Percentiles rank a stretch among this genome's conserved stretches.
Conservation (phyloP, 2,329 filamentous ascomycete genomes). For the Colletotrichum agaves region DNA sequence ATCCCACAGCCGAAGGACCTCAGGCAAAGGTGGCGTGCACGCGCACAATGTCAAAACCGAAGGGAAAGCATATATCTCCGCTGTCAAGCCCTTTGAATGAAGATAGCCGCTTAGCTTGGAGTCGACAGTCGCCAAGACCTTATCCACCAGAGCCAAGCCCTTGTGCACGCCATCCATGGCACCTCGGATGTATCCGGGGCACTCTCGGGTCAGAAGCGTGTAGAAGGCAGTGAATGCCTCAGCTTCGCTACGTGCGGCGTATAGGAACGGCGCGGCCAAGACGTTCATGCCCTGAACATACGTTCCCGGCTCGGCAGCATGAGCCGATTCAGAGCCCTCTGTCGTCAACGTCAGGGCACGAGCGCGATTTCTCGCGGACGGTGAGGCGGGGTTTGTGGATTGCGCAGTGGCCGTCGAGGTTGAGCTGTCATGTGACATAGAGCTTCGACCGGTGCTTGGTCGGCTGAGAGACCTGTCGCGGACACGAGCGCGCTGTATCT, state of each 20-base stretch:
- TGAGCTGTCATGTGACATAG: conserved; percentile 44
- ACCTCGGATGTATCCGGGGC: conserved; percentile 91
- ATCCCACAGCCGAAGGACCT: conserved; percentile 95
- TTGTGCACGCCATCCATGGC: conserved; percentile 98
- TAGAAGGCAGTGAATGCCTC: conserved; percentile 95
- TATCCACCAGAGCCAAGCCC: conserved; percentile 90
- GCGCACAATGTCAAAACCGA: conserved; percentile 94
- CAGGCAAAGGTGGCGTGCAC: conserved; percentile 92
- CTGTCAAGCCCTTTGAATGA: conserved; percentile 85
- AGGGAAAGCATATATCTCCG: conserved; percentile 96
- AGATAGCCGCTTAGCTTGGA: conserved; percentile 87
- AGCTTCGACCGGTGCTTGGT: conserved; percentile 51
- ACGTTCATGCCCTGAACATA: conserved; percentile 99
- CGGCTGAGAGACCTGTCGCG: conserved; percentile 44
- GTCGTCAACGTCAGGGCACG: conserved; percentile 70
- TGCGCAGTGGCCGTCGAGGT: conserved; percentile 46
- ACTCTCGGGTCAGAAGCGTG: conserved; percentile 86
- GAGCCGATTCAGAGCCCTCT: conserved; percentile 64
- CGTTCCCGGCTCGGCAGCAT: conserved; percentile 75
- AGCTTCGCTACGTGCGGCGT: conserved; percentile 91
- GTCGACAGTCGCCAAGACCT: conserved; percentile 90
- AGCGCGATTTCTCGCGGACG: conserved; percentile 61
- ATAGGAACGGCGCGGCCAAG: conserved; percentile 92
- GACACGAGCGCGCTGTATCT: conserved; percentile 53
- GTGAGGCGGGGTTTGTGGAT: conserved; percentile 53